These are phyloP conservation scores for Argentina anserina DNA, from an alignment of 306 rosid species.

Conservation along the genomic window DNA sequence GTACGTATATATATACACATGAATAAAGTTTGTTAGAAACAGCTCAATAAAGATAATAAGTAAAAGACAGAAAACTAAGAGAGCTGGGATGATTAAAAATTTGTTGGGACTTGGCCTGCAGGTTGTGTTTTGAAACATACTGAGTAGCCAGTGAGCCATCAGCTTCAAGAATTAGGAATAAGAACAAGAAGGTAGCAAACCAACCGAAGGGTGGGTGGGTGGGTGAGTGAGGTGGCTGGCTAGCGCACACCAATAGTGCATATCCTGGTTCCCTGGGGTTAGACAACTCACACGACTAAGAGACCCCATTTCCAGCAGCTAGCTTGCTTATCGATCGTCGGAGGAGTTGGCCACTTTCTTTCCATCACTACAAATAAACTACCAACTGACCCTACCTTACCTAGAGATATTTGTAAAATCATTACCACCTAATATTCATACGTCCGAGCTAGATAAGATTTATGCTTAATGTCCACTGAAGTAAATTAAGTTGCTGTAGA, in stretches of 20 bases:
- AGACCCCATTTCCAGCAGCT: background rate
- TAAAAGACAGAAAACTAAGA: background rate
- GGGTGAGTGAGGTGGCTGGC: conserved; percentile 27
- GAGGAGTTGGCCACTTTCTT: background rate
- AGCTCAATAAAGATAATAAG: background rate
- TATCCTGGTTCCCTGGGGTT: conserved; percentile 38
- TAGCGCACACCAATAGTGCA: background rate
- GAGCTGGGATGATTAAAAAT: background rate
- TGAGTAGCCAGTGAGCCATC: background rate
- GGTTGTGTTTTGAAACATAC: conserved; percentile 2
- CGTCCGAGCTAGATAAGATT: background rate
- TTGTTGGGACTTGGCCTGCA: background rate
- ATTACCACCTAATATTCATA: background rate
- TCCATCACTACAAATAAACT: background rate
- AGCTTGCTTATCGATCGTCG: background rate
- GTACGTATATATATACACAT: no score
- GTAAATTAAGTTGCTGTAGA: background rate
- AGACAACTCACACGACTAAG: conserved; percentile 25
- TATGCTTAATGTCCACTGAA: background rate
- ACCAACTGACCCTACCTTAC: background rate
- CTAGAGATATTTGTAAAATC: background rate
- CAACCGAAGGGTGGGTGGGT: conserved; percentile 22
- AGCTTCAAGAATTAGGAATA: background rate
- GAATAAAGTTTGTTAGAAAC: no score
- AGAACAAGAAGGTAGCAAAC: background rate